Base-by-base conservation (phyloP, 2,329 filamentous ascomycete genomes). In the Chrysosporium keratinophilum region DNA sequence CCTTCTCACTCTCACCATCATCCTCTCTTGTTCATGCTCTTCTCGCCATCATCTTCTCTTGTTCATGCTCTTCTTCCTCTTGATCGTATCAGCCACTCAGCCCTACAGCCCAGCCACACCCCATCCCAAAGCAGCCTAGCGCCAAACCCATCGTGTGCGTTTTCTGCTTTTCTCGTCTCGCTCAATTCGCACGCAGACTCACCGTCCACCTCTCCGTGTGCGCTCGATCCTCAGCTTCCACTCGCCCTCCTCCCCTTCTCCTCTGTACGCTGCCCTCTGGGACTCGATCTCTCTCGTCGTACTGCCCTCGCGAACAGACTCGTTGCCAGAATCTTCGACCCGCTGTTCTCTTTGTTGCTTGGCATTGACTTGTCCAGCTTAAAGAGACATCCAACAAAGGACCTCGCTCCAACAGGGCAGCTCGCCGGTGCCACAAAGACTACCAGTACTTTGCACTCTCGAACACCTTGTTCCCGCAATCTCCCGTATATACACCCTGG, bases 311-410 rank as follows among this genome's bases (percentile, higher is more conserved):
- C 20, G n/a, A 34, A 5, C 39, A n/a, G 19, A 23, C 20, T 52
- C 31, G 10, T 45, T 14, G n/a, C 12, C 23, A n/a, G 17, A 15
- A 41, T 14, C 31, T 23, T 37, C 47, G 33, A 37, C 35, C 42
- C 44, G 42, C 50, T 64, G 61, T 51, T 64, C 56, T 52, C 52
- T 53, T 52, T 54, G 45, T 54, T 52, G 54, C 50, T 72, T 74
- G 72, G 71, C 72, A 75, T 75, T 75, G 67, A 72, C 71, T 75
- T 75, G 72, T 74, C 72, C 70, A 74, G 72, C 57, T 49, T 48
- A 39, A 44, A 52, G 44, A 56, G 40, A 56, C 31, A 7, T n/a
- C 23, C 23, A 47, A 42, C 52, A 54, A 56, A 45, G 50, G 43
- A 56, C 33, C 23, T 44, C 34, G 37, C 52, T 37, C 28, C 11